These are phyloP conservation scores for Whalleya microplaca DNA, from an alignment of 2,329 filamentous ascomycete species.

Conservation along the genomic window DNA sequence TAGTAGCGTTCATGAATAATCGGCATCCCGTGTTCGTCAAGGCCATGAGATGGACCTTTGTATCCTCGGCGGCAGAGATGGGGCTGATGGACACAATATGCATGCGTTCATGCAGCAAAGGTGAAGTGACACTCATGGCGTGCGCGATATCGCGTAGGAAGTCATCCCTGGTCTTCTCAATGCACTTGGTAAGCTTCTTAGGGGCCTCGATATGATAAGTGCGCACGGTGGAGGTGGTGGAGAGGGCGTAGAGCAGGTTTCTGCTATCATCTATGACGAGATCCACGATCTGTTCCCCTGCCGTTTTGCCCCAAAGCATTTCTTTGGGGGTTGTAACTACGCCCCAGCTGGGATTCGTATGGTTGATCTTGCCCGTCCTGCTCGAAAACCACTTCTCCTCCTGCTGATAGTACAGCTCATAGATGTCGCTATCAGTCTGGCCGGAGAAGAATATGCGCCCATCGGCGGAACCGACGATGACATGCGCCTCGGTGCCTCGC, in stretches of 20 bases:
- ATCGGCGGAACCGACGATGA: constrained; percentile 79
- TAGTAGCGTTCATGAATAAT: constrained; percentile 89
- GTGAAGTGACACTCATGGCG: constrained; percentile 72
- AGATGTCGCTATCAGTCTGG: constrained; percentile 79
- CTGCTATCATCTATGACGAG: constrained; percentile 89
- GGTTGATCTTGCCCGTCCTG: constrained; percentile 85
- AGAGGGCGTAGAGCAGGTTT: constrained; percentile 88
- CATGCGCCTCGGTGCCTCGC: constrained; percentile 74
- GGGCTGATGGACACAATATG: constrained; percentile 83
- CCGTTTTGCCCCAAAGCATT: constrained; percentile 54
- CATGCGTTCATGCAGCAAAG: constrained; percentile 70
- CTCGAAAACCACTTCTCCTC: constrained; percentile 97
- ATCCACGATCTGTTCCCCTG: constrained; percentile 69
- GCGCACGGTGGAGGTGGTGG: constrained; percentile 83
- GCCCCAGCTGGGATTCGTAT: constrained; percentile 74
- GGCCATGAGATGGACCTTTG: constrained; percentile 85
- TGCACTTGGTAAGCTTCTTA: constrained; percentile 64
- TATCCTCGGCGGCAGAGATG: constrained; percentile 77
- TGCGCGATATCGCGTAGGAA: constrained; percentile 78
- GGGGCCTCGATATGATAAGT: constrained; percentile 83
- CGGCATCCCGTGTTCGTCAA: constrained; percentile 89
- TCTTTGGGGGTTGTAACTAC: constrained; percentile 59
- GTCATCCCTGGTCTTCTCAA: constrained; percentile 65
- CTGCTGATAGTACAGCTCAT: constrained; percentile 94
- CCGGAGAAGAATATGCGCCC: constrained; percentile 95